Percentiles rank a stretch among this genome's conserved stretches.
These are phyloP conservation scores for Annona squamosa DNA, from an alignment of 164 flowering plant genomes.

Conservation along the genomic window DNA sequence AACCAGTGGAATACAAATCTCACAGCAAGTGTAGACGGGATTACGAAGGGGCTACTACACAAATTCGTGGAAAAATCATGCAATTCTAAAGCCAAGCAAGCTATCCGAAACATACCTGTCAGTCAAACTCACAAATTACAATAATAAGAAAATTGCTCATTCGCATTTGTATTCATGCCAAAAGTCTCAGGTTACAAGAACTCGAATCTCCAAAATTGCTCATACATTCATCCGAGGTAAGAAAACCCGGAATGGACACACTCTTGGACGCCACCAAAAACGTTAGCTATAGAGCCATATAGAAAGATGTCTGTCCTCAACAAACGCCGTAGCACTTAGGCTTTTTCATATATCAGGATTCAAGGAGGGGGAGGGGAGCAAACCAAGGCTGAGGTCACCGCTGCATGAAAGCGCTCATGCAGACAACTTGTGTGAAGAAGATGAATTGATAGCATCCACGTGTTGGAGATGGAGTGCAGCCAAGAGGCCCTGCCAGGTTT, in stretches of 20 bases:
- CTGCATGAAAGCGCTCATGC: slow-evolving; percentile 8
- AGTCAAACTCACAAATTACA: no score
- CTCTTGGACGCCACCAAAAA: not conserved
- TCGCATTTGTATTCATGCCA: no score
- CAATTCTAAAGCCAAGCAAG: no score
- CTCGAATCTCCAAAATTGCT: no score
- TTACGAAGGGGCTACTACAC: no score
- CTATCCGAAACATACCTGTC: no score
- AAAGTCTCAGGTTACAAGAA: no score
- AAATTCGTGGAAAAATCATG: no score
- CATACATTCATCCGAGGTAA: not conserved
- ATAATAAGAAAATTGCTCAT: no score
- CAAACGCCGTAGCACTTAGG: not conserved
- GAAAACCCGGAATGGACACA: slow-evolving; percentile 4
- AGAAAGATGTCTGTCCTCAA: not conserved
- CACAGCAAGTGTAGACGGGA: no score
- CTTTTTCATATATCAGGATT: not conserved
- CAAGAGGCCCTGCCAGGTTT: slow-evolving; percentile 84
- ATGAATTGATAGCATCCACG: slow-evolving; percentile 17
- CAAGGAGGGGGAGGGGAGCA: not conserved
- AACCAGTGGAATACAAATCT: no score
- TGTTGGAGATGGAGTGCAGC: slow-evolving; percentile 70
- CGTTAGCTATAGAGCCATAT: not conserved
- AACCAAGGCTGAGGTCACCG: not conserved
- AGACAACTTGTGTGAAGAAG: slow-evolving; percentile 25